These are phyloP conservation scores for Flaveria trinervia DNA, from an alignment of 129 eudicot genomes.

Conservation along the genomic window DNA sequence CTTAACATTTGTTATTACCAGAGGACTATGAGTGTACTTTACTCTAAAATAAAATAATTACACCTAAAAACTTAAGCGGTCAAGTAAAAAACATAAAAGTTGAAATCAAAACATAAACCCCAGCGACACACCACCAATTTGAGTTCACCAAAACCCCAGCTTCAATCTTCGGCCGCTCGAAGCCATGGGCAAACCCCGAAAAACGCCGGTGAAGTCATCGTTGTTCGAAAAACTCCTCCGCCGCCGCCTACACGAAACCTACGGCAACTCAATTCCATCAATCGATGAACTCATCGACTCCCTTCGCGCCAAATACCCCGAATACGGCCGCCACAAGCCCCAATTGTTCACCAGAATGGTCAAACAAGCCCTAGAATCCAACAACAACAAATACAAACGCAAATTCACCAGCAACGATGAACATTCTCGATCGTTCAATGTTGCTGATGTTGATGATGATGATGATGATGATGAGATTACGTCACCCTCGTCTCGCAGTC, in stretches of 20 bases:
- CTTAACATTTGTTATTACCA: too few relatives aligned
- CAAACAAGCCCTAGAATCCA: conserved; percentile 29
- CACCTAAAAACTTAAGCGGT: too few relatives aligned
- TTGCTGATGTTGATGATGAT: not conserved
- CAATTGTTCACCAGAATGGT: conserved; percentile 52
- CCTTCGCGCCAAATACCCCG: conserved; percentile 50
- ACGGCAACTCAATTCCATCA: conserved; percentile 31
- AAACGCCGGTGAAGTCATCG: conserved; percentile 28
- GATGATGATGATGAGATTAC: conserved; percentile 24
- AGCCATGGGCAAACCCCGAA: conserved; percentile 22
- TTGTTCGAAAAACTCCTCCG: conserved; percentile 40
- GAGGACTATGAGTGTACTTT: too few relatives aligned
- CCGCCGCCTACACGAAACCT: conserved; percentile 52
- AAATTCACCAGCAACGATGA: conserved; percentile 8
- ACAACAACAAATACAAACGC: not conserved
- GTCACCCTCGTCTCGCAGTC: conserved; percentile 33
- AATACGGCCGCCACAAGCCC: conserved; percentile 55
- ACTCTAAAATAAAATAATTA: too few relatives aligned
- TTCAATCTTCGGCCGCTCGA: not conserved
- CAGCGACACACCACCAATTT: not conserved
- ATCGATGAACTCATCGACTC: conserved; percentile 48
- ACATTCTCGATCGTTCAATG: conserved; percentile 18
- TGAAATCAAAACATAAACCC: not conserved
- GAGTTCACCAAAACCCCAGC: too few relatives aligned
- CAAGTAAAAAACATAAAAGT: too few relatives aligned